Conservation (phyloP, 345 rosid genomes). For the Orychophragmus violaceus region DNA sequence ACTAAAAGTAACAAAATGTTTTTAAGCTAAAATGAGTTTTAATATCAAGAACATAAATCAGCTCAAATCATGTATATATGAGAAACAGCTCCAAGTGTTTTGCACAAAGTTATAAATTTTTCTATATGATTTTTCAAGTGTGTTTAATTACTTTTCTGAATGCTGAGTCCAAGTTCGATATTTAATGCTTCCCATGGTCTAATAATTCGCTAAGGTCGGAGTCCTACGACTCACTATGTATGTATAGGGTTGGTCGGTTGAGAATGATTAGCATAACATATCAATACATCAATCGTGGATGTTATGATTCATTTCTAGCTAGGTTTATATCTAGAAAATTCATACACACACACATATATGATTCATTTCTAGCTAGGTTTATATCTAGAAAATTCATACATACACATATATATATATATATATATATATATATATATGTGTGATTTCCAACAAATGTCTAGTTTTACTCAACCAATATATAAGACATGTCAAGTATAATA, state of each 20-base stretch:
- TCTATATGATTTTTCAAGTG: neutral
- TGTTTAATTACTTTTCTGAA: neutral
- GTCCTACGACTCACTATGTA: neutral
- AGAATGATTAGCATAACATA: neutral
- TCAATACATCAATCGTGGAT: neutral
- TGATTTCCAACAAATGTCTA: neutral
- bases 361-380: neutral
- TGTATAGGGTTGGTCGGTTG: neutral
- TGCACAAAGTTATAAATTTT: neutral
- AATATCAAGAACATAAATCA: neutral
- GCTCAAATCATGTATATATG: neutral
- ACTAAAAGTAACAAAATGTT: slow-evolving; percentile 11
- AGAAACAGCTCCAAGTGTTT: neutral
- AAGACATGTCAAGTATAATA: neutral
- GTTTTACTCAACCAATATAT: neutral
- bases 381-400: neutral
- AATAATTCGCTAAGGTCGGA: neutral
- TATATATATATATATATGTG: neutral
- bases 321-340: no score
- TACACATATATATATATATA: neutral
- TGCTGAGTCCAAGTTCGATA: neutral
- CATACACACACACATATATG: neutral
- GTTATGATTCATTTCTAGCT: neutral
- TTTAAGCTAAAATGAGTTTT: neutral
- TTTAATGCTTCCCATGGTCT: neutral